Conservation (phyloP, 2,329 filamentous ascomycete genomes). For the Botrytis paeoniae region DNA sequence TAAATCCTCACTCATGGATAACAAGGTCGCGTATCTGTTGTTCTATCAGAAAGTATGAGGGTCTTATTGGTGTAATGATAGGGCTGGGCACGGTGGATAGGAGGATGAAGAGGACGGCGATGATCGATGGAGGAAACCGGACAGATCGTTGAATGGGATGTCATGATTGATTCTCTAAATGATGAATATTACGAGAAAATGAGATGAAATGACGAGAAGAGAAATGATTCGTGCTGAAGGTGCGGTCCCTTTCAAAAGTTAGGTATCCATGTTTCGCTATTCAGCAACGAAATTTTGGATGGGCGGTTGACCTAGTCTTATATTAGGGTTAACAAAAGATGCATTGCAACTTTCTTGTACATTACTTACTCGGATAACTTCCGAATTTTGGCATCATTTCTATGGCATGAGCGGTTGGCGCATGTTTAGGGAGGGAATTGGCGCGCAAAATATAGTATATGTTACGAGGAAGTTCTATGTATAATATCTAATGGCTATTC, state of each 20-base stretch:
- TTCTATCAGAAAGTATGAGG: constrained; percentile 69
- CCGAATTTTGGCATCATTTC: constrained; percentile 12
- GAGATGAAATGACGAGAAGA: neutral
- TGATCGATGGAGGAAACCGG: neutral
- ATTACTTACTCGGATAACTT: constrained; percentile 5
- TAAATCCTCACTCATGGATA: constrained; percentile 69
- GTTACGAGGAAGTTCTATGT: constrained; percentile 12
- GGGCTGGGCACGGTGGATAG: neutral
- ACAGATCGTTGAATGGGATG: neutral
- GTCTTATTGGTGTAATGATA: neutral
- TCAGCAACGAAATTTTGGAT: neutral
- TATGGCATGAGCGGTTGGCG: constrained; percentile 14
- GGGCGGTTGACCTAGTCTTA: constrained; percentile 2
- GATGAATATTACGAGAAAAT: constrained; percentile 3
- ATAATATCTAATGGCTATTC: neutral
- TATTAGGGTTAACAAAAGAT: neutral
- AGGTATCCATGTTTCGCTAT: neutral
- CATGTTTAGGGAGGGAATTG: constrained; percentile 6
- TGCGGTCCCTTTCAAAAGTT: neutral
- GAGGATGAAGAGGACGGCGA: neutral
- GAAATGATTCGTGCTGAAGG: constrained; percentile 1
- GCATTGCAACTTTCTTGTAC: constrained; percentile 10
- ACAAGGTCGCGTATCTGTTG: constrained; percentile 94
- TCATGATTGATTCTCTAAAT: neutral
- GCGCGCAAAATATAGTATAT: constrained; percentile 8